These are phyloP conservation scores for Schizochytrium sp. DNA, from an alignment of 108 stramenopile genomes.

Conservation along the genomic window DNA sequence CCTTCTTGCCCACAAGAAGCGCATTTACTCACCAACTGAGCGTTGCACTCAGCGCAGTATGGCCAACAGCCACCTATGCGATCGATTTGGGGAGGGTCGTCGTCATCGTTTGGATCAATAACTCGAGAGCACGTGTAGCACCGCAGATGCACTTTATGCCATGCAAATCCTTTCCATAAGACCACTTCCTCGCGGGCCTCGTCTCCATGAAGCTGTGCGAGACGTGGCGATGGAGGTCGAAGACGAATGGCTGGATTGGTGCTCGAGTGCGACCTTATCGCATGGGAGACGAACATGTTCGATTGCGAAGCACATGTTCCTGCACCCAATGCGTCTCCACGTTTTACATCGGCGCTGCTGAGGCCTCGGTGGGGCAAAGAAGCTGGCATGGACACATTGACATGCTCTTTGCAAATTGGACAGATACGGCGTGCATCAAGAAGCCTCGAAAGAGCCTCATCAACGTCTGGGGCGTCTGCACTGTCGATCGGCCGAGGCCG, in stretches of 20 bases:
- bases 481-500: background rate
- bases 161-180: background rate
- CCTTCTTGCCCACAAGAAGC: background rate
- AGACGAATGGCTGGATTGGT: background rate
- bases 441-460: background rate
- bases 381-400: background rate
- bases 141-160: background rate
- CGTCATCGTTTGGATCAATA: background rate
- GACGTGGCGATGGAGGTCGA: background rate
- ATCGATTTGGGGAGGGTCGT: background rate
- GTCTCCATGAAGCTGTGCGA: background rate
- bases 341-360: no score
- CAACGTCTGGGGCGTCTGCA: background rate
- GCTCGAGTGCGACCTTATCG: no score
- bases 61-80: background rate
- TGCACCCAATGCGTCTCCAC: no score
- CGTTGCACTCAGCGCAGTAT: background rate
- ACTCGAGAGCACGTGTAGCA: background rate
- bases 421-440: background rate
- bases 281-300: no score
- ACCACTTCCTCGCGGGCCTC: background rate
- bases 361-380: no score
- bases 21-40: background rate
- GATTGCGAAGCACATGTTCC: no score
- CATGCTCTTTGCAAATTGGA: background rate